Percentiles rank a stretch among this genome's conserved stretches.
phyloP scores from a whole-genome alignment of 208 protist genomes.

The Paratrypanosoma confusum region DNA sequence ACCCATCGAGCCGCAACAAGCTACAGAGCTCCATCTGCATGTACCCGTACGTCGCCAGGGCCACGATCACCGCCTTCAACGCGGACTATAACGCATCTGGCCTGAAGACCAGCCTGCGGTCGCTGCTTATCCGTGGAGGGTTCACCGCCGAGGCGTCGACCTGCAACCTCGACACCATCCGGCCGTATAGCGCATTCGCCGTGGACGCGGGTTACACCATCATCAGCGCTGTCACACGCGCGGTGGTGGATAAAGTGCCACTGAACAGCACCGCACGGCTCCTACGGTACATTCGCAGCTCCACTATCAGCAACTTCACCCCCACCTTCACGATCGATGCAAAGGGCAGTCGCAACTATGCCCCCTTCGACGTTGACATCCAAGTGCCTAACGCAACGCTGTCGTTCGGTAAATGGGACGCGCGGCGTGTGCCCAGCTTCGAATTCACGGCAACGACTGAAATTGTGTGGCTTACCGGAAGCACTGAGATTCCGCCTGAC shows the following conservation, averaged over 20 bases:
- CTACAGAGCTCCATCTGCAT: conserved; percentile 76
- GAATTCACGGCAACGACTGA: conserved; percentile 10
- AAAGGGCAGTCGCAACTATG: conserved; percentile 53
- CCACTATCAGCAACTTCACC: conserved; percentile 42
- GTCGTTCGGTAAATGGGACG: conserved; percentile 52
- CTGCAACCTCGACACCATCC: conserved; percentile 34
- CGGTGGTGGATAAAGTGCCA: conserved; percentile 21
- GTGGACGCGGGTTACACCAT: conserved; percentile 61
- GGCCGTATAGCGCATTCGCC: conserved; percentile 38
- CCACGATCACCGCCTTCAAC: conserved; percentile 30
- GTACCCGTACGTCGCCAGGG: conserved; percentile 27
- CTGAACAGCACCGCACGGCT: conserved; percentile 39
- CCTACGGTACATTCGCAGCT: conserved; percentile 36
- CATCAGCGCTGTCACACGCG: conserved; percentile 42
- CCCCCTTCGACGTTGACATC: conserved; percentile 50
- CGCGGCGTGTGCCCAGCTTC: conserved; percentile 20
- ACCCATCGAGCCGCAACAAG: conserved; percentile 26
- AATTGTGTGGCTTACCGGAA: conserved; percentile 64
- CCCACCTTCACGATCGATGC: conserved; percentile 50
- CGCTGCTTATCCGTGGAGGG: conserved; percentile 39
- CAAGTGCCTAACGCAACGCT: conserved; percentile 32
- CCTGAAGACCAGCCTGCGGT: conserved; percentile 20
- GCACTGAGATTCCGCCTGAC: conserved; percentile 35
- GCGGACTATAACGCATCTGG: conserved; percentile 14
- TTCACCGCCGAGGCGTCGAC: conserved; percentile 35